Evolutionary conservation across 2,329 filamentous ascomycete species (phyloP).

Genomic region (Claviceps sp.): DNA sequence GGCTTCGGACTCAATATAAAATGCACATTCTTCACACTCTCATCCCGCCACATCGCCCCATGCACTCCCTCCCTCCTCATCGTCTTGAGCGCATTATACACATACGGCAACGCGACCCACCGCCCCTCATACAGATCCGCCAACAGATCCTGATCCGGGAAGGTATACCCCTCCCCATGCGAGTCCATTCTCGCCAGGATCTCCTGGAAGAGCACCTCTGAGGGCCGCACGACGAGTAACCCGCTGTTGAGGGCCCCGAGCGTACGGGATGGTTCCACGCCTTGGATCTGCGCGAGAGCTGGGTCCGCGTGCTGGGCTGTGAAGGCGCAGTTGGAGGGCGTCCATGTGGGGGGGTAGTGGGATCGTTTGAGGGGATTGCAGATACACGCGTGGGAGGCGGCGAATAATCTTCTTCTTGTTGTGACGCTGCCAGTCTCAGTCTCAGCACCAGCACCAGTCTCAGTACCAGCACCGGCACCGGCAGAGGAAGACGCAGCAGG

Average conservation of each 20-base stretch:
- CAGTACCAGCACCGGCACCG: too few species aligned
- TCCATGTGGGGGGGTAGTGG: conserved; percentile 67
- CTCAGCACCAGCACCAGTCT: too few species aligned
- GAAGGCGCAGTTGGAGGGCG: conserved; percentile 43
- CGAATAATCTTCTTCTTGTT: conserved; percentile 43
- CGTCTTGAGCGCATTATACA: conserved; percentile 52
- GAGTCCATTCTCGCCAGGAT: conserved; percentile 38
- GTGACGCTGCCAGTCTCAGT: neutral
- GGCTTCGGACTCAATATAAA: conserved; percentile 50
- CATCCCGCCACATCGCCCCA: conserved; percentile 42
- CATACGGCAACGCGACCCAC: conserved; percentile 46
- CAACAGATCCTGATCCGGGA: conserved; percentile 47
- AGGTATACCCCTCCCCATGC: conserved; percentile 34
- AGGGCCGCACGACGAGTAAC: conserved; percentile 43
- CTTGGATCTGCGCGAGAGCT: conserved; percentile 30
- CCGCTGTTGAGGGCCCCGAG: conserved; percentile 36
- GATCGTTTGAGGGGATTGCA: conserved; percentile 69
- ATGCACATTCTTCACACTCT: conserved; percentile 45
- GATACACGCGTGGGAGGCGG: conserved; percentile 71
- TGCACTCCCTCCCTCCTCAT: conserved; percentile 40
- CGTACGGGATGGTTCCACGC: conserved; percentile 28
- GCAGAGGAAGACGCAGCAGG: too few species aligned
- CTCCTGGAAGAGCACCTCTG: conserved; percentile 29
- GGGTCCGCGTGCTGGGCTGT: conserved; percentile 37
- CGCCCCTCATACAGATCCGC: conserved; percentile 39